Percentiles rank a stretch among this genome's conserved stretches.
phyloP scores from a whole-genome alignment of 2,329 filamentous ascomycete species.

The Botrytis squamosa region DNA sequence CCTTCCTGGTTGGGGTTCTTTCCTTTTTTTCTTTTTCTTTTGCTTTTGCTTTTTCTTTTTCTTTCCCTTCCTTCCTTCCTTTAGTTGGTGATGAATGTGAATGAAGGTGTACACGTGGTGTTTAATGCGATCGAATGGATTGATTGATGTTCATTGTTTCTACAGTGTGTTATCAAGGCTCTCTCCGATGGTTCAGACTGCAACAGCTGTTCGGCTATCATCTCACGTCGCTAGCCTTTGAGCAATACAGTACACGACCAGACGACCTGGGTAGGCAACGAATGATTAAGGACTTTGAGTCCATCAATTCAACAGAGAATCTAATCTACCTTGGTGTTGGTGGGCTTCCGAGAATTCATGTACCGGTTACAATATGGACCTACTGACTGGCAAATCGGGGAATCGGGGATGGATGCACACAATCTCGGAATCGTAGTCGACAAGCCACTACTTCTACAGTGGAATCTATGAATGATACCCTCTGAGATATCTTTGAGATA shows the following conservation, averaged over 20 bases:
- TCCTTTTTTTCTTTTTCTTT: neutral
- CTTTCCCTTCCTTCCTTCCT: neutral
- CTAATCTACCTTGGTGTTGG: neutral
- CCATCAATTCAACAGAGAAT: neutral
- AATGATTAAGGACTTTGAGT: neutral
- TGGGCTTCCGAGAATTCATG: neutral
- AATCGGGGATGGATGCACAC: neutral
- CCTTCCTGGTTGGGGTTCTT: neutral
- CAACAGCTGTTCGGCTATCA: neutral
- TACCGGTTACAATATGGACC: neutral
- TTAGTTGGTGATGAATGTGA: neutral
- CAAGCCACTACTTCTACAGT: neutral
- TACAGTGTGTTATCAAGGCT: neutral
- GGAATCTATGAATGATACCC: neutral
- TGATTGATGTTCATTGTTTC: constrained; percentile 2
- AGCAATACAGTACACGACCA: neutral
- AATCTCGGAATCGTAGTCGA: neutral
- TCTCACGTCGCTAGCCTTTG: neutral
- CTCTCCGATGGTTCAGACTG: neutral
- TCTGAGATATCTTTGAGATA: neutral
- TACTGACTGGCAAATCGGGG: neutral
- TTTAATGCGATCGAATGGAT: neutral
- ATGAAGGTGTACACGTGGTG: neutral
- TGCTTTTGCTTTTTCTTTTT: too few species aligned
- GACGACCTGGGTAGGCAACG: neutral